These are phyloP conservation scores for Irpex rosettiformis DNA, from an alignment of 1,284 basidiomycete species.

Conservation along the genomic window DNA sequence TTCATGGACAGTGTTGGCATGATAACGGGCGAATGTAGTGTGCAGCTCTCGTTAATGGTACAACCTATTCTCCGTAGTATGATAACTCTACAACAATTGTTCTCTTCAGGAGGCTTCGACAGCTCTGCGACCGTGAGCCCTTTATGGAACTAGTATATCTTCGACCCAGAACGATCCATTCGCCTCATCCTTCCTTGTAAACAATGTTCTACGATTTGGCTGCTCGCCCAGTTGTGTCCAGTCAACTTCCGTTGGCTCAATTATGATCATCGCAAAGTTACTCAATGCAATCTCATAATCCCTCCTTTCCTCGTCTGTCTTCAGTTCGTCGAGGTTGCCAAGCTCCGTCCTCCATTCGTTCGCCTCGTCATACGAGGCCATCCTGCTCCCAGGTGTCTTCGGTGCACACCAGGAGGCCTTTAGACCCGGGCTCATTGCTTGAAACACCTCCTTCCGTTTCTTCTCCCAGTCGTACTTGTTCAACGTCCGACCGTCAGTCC, in stretches of 20 bases:
- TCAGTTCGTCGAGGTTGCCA: conserved; percentile 39
- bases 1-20: too few species aligned
- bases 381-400: conserved; percentile 42
- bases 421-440: conserved; percentile 51
- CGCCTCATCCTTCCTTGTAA: conserved; percentile 33
- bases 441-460: conserved; percentile 50
- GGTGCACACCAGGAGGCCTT: conserved; percentile 65
- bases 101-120: too few species aligned
- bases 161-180: conserved; percentile 44
- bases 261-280: conserved; percentile 62
- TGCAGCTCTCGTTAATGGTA: too few species aligned
- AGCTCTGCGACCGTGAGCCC: too few species aligned
- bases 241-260: conserved; percentile 65
- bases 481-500: neutral
- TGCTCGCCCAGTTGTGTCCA: conserved; percentile 50
- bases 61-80: too few species aligned
- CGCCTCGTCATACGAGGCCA: conserved; percentile 50
- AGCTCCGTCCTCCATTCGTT: conserved; percentile 49
- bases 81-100: too few species aligned
- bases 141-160: conserved; percentile 54
- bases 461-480: conserved; percentile 56
- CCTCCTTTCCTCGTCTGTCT: conserved; percentile 37
- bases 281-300: conserved; percentile 47
- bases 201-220: conserved; percentile 56
- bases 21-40: too few species aligned